Base-by-base conservation (phyloP, 2,329 filamentous ascomycete genomes). In the Fusarium fujikuroi region DNA sequence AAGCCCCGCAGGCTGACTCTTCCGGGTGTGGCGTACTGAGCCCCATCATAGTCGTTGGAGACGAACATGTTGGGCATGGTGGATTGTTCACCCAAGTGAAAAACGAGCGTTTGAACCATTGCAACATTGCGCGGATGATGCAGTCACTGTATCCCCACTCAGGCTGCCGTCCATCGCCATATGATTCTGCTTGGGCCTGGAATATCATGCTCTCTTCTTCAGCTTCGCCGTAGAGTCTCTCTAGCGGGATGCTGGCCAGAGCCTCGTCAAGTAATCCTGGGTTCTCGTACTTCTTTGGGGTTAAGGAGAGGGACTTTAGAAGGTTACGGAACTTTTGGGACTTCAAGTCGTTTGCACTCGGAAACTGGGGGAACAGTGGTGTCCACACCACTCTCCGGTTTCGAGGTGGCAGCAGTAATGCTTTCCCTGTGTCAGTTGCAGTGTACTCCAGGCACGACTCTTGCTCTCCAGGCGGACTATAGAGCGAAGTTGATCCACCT, bases 381-480 rank as follows among this genome's bases (percentile, higher is more conserved):
- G 28, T 49, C 14, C 28, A 28, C 1, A n/a, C 3, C 4, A 3
- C 14, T n/a, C 46, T n/a, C 46, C 14, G 19, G 28, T 4, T 30
- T 30, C 18, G 46, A 14, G 19, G 3, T 0, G 46, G 19, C 1
- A 9, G 28, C 9, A 30, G 7, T 9, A 30, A 30, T 49, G 28
- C 46, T 49, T 49, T 49, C 9, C 28, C 46, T 8, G 10, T 47
- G 14, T 1, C 25, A 16, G 44, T 4, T n/a, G 19, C 9, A 30
- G 46, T 49, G 28, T n/a, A 16, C 1, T 16, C 28, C 7, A 7
- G 28, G 4, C 5, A 0, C 3, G 2, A 12, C 0, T 18, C 28
- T 12, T 5, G 7, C 19, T 9, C 46, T 30, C 3, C 16, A 12
- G 46, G 3, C 4, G 9, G 46, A 4, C 28, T n/a, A 12, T 49